Base-by-base conservation (phyloP, 2,329 filamentous ascomycete species). In the Penicillium sclerotigenum region DNA sequence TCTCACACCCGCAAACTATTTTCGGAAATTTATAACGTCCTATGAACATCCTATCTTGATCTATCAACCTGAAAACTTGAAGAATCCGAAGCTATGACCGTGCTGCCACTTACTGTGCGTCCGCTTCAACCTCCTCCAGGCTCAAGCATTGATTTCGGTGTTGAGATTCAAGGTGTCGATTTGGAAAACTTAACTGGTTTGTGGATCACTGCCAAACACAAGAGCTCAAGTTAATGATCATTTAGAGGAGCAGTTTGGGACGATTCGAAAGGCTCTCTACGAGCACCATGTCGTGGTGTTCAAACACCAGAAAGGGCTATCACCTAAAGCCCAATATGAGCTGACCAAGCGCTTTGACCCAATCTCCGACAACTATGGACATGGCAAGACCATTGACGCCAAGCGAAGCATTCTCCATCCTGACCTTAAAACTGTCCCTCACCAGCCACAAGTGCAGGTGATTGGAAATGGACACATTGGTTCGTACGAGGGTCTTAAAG, bases 371-470 rank as follows among this genome's bases (percentile, higher is more conserved):
- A 81, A 80, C 14, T 92, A 92, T 71, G 89, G 89, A 16, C 89
- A 91, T 69, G 89, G 88, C 68, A 89, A 88, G 73, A 89, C 87
- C 0, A 77, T 90, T 46, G 87, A 90, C 64, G 80, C 79, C 8
- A 85, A 85, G 70, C 81, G 79, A 50, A 79, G 75, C 53, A 85
- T 92, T 65, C 80, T 92, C 18, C 88, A 91, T 68, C 89, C 89
- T 0, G 89, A 92, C 64, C 79, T 92, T 18, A 91, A 91, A 76
- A 91, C 89, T 0, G 84, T 92, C 40, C 88, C 89, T 0, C 86
- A 90, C 64, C 89, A 92, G 70, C 87, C 89, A 0, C 88, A 92
- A 70, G 87, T 90, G 1, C 89, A 92, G 67, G 85, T 91, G 52
- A 91, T 92, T 58, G 89, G 89, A 38, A 90, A 92, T 66, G 89